Evolutionary conservation across 805 yeast genomes (phyloP), one percentile per base, ranked within the genome.

Genomic region (Teunomyces stri): DNA sequence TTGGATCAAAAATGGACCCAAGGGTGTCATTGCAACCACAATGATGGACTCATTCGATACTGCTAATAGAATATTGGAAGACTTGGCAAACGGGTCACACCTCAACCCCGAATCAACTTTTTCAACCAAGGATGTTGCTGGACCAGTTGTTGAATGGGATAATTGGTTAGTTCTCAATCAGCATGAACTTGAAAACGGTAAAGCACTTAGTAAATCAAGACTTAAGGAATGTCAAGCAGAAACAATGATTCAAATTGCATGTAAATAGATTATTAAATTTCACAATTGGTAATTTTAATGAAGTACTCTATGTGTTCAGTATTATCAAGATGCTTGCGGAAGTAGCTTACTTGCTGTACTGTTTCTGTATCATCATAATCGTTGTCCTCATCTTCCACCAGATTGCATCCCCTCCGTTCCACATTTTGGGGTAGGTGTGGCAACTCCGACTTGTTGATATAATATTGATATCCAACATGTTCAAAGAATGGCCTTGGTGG

Each of bases 11-110:
- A 82, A 79, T 44, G 96, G 96, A 0, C 87, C 96, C 6, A 78
- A 78, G 25, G 99, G 99, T 1, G 95, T 89, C 3, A 94, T 94
- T 53, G 95, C 96, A 13, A 77, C 88, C 11, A 89, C 98, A 0
- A 87, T 92, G 85, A 78, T 85, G 76, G 90, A 87, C 49, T 81
- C 97, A 0, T 84, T 84, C 52, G 78, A 81, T 6, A 84, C 92
- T 0, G 92, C 89, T 0, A 88, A 82, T 22, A 68, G 74, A 10
- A 72, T 94, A 0, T 58, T 82, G 13, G 69, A 75, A 31, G 96
- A 89, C 56, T 65, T 77, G 20, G 49, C 66, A n/a, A 61, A 62
- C 30, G 69, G 59, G 2, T 36, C 59, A 3, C 60, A 58, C 42
- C 54, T 60, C 5, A 47, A 56, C 1, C 49, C 62, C 16, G 49